Evolutionary conservation across 129 eudicot species (phyloP), one percentile per base, ranked within the genome.

Genomic region (Ambrosia trifida): DNA sequence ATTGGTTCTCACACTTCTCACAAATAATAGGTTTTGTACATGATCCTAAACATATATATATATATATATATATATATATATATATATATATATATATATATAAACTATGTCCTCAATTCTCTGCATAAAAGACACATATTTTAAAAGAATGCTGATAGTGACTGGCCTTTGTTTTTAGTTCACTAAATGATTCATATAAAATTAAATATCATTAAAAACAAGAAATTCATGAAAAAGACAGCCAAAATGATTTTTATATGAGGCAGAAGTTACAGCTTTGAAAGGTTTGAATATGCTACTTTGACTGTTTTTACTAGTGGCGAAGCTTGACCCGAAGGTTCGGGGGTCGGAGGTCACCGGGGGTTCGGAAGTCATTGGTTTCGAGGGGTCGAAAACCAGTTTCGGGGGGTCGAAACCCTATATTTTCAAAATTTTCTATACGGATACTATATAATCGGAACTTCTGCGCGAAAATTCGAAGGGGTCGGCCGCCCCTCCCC

Each of bases 91-190:
- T 47, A 58, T 76, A 44, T 54, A 56, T 75, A 40, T 75, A 57
- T 76, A 68, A 44, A 64, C 71, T 43, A 36, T 72, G 77, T 72
- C 66, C 78, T 66, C 87, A 38, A 83, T 76, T 63, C 74, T 82
- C 82, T 83, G 28, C 83, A 69, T 71, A 79, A 76, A 79, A 35
- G 82, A 79, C 79, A 76, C 61, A 60, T 56, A 24, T 75, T 35
- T 72, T 71, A 76, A 72, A 68, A 73, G 60, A 72, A 72, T 68
- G 64, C 9, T 5, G 74, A 80, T 53, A 67, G 32, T 77, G 88
- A 84, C 85, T 73, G 80, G 75, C 80, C 40, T 67, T 77, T 77
- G 83, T 84, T 82, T 78, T 71, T 84, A 49, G 57, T 69, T 65
- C 65, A 17, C 16, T 57, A 75, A 32, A 36, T 43, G 33, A 56